Base-by-base conservation (phyloP, 2,329 filamentous ascomycete species). In the Aspergillaceae sp. region DNA sequence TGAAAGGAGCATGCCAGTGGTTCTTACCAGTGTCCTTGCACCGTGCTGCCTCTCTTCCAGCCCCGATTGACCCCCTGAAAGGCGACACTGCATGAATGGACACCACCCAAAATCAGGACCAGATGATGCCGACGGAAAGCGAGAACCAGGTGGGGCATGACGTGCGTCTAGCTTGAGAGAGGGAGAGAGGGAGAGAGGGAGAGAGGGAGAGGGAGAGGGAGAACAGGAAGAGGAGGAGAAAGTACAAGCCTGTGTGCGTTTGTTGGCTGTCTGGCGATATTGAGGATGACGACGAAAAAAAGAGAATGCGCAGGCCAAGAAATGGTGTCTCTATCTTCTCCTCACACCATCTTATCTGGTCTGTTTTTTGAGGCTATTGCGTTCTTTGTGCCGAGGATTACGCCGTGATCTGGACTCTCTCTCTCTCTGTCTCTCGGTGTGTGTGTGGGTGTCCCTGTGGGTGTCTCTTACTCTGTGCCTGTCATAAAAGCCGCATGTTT, bases 61-160 rank as follows among this genome's bases (percentile, higher is more conserved):
- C 19, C 19, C 19, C 19, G 19, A 19, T 19, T 19, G 19, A 19
- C 19, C 19, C 19, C 19, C 19, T 19, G 19, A 19, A 19, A 19
- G 19, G 33, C 34, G 34, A 36, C 34, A 36, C 34, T 19, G 34
- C 34, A 19, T 19, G 19, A 19, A 19, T 19, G 19, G 19, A 19
- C 19, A 19, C 19, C 1, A 19, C 19, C 19, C 19, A 19, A 19
- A 19, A 19, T 19, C 19, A 1, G 19, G 19, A 38, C 6, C 19
- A 28, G 9, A 26, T 26, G 8, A 32, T 9, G 34, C 52, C 60
- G 61, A 62, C 46, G 56, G 48, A 52, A 60, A 57, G 53, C 52
- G 53, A 35, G 35, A 46, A 40, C 29, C 38, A 40, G 29, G 58
- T 60, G 57, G 58, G 58, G 57, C 52, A 19, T 19, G 40, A n/a